phyloP scores from a whole-genome alignment of 495 filamentous ascomycete genomes.

The Bathelium albidoporum region DNA sequence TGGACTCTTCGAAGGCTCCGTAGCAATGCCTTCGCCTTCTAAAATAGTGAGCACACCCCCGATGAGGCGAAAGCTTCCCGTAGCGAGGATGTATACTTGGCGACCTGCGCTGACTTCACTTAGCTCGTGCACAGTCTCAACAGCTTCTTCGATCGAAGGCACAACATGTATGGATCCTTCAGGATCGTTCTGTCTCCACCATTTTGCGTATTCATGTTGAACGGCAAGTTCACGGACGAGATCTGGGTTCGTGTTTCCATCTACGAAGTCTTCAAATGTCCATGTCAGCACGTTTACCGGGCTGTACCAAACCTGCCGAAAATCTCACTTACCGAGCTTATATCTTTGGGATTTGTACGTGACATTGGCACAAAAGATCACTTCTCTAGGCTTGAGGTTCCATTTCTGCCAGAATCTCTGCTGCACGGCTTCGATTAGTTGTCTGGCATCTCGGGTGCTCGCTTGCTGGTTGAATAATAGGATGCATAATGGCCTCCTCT shows the following conservation, averaged over 20 bases:
- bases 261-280: background rate
- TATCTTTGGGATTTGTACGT: no score
- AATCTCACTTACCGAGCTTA: no score
- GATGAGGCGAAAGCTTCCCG: conserved; percentile 78
- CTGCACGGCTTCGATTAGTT: no score
- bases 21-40: no score
- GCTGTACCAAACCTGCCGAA: no score
- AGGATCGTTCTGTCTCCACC: background rate
- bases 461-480: no score
- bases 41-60: conserved; percentile 62
- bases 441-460: no score
- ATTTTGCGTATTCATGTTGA: background rate
- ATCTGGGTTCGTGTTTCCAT: background rate
- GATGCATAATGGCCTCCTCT: background rate
- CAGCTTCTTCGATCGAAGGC: background rate
- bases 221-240: background rate
- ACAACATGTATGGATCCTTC: background rate
- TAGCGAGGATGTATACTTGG: conserved; percentile 49
- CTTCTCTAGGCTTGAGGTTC: no score
- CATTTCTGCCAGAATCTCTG: no score
- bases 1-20: no score
- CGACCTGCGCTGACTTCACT: background rate
- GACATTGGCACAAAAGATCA: no score
- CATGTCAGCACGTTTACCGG: background rate
- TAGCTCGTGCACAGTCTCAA: background rate